Base-by-base conservation (phyloP, 2,329 filamentous ascomycete genomes). In the Cladosporium sp. region DNA sequence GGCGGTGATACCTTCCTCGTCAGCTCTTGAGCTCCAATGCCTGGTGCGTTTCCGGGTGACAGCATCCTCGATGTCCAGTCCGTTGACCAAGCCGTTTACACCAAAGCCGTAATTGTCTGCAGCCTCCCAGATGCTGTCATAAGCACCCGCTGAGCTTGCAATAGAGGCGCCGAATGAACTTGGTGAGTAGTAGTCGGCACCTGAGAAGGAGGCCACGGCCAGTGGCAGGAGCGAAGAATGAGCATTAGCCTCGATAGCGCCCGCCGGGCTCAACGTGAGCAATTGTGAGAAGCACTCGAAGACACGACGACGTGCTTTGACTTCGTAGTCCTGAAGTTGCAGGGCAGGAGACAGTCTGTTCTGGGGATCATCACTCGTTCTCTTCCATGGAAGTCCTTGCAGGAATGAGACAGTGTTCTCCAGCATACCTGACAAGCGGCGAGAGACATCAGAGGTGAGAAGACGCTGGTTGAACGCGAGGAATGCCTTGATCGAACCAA, bases 21-120 rank as follows among this genome's bases (percentile, higher is more conserved):
- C 87, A 58, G 82, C 82, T 64, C 85, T 71, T 34, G 70, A 73
- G 14, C 73, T 71, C 76, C 76, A 77, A 60, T 77, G 73, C 55
- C 68, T 61, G 21, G 81, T 89, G 32, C 92, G 36, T 47, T 91
- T 15, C 88, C 88, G 65, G 93, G 83, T 30, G 85, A 86, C 72
- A 85, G 88, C 58, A 92, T 85, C 67, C 88, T 86, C 76, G 21
- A 93, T 83, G 63, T 90, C 86, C 75, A 95, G 93, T 0, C 92
- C 92, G 26, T 87, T 85, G 1, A 96, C 88, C 26, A 98, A 82
- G 1, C 93, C 92, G 11, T 92, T 96, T 18, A 99, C 90, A 2
- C 96, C 95, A 77, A 97, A 98, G 0, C 93, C 94, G 72, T 90
- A 93, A 74, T 98, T 98, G 77, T 99, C 95, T 10, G 89, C 91